Evolutionary conservation across 2,329 filamentous ascomycete species (phyloP).

Genomic region (Aureobasidium zeae): DNA sequence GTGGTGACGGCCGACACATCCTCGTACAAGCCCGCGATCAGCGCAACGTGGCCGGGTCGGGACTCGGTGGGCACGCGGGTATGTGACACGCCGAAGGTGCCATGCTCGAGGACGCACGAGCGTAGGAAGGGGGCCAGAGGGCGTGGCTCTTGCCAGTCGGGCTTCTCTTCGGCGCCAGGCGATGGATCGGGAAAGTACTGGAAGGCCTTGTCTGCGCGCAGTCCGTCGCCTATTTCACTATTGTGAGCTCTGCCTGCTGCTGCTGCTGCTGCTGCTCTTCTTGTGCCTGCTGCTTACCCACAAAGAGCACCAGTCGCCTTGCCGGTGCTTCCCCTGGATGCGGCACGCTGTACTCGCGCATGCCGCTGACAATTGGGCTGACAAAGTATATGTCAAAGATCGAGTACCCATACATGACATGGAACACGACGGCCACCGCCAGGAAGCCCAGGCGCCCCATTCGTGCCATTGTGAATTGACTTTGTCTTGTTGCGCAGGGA

Average conservation of each 20-base stretch:
- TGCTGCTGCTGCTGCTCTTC: no score
- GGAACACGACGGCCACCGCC: conserved; percentile 81
- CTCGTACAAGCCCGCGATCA: conserved; percentile 94
- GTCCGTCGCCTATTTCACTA: conserved; percentile 60
- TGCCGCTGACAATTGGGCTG: conserved; percentile 91
- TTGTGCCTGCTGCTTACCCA: no score
- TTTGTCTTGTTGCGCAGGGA: no score
- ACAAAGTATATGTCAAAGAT: conserved; percentile 99
- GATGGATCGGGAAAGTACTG: conserved; percentile 87
- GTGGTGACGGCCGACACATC: conserved; percentile 96
- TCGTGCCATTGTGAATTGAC: conserved; percentile 37
- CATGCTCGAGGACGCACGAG: conserved; percentile 76
- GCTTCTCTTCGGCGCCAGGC: conserved; percentile 45
- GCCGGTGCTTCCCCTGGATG: conserved; percentile 68
- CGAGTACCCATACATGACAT: conserved; percentile 84
- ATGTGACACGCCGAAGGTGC: conserved; percentile 94
- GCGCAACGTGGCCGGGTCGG: conserved; percentile 86
- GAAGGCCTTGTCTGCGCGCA: conserved; percentile 96
- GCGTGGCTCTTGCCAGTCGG: conserved; percentile 60
- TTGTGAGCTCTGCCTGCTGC: conserved; percentile 15
- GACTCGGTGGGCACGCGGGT: conserved; percentile 96
- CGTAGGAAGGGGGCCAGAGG: conserved; percentile 86
- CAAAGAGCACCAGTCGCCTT: conserved; percentile 82
- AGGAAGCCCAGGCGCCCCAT: conserved; percentile 71
- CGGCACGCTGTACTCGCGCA: conserved; percentile 70